Evolutionary conservation across 1,139 yeast genomes (phyloP).

Genomic region (Zygosaccharomyces pseudobailii): DNA sequence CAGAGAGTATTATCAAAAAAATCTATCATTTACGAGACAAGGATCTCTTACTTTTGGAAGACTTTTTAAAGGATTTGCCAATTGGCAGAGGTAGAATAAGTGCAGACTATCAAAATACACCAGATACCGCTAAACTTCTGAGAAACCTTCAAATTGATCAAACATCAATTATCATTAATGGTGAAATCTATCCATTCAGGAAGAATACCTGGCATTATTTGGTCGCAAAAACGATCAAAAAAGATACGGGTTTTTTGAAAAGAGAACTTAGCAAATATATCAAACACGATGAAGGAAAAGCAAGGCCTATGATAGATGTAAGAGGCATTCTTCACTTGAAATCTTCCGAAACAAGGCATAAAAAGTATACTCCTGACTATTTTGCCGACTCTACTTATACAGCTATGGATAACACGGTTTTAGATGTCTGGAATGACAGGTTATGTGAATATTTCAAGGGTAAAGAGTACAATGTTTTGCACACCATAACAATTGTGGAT

Average conservation of each 20-base stretch:
- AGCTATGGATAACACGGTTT: slow-evolving; percentile 16
- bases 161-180: slow-evolving; percentile 66
- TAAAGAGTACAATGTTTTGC: slow-evolving; percentile 20
- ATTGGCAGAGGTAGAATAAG: background rate
- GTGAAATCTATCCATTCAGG: slow-evolving; percentile 49
- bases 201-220: slow-evolving; percentile 33
- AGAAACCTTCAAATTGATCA: slow-evolving; percentile 41
- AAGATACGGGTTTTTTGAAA: slow-evolving; percentile 27
- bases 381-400: slow-evolving; percentile 31
- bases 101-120: slow-evolving; percentile 15
- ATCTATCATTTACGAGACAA: slow-evolving; percentile 37
- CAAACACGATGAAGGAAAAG: background rate
- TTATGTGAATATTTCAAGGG: slow-evolving; percentile 15
- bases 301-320: slow-evolving; percentile 13
- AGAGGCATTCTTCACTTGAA: slow-evolving; percentile 31
- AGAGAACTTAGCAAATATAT: slow-evolving; percentile 17
- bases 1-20: slow-evolving; percentile 30
- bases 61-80: slow-evolving; percentile 22
- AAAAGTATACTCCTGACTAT: slow-evolving; percentile 30
- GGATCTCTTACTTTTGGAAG: slow-evolving; percentile 23
- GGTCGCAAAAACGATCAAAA: slow-evolving; percentile 30
- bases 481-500: slow-evolving; percentile 31
- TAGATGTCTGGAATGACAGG: slow-evolving; percentile 14
- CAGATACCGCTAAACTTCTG: slow-evolving; percentile 33
- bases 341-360: slow-evolving; percentile 26